phyloP scores from a whole-genome alignment of 257 asterid genomes.

The Ocimum tenuiflorum region DNA sequence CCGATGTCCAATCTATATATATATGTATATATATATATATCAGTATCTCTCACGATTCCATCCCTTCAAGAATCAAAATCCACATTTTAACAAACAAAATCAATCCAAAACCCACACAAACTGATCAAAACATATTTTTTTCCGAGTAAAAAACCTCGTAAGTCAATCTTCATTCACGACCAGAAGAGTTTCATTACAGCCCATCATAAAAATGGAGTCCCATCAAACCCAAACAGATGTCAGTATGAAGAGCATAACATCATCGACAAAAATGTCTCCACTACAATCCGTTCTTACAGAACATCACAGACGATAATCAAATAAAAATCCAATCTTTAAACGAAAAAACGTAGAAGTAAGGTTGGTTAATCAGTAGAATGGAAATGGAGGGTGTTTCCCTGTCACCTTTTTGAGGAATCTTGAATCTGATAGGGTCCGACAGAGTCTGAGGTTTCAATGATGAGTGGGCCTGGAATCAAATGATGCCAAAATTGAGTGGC shows the following conservation, averaged over 20 bases:
- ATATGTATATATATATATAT: no score
- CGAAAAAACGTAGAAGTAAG: background rate
- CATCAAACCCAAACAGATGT: background rate
- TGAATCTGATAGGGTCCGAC: constrained; percentile 21
- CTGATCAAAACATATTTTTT: background rate
- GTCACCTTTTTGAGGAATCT: constrained; percentile 18
- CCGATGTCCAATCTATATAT: constrained; percentile 21
- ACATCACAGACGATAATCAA: background rate
- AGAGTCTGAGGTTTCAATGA: constrained; percentile 14
- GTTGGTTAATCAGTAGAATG: background rate
- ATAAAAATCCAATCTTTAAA: background rate
- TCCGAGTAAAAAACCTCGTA: background rate
- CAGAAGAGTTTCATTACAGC: background rate
- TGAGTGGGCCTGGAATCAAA: constrained; percentile 10
- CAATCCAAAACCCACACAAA: constrained; percentile 13
- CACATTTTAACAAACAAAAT: constrained; percentile 4
- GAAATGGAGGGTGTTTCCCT: constrained; percentile 1
- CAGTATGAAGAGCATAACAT: constrained; percentile 1
- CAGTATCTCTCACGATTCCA: constrained; percentile 20
- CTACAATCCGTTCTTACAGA: background rate
- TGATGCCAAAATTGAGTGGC: constrained; percentile 11
- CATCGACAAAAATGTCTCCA: background rate
- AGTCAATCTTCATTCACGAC: constrained; percentile 6
- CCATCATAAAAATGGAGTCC: constrained; percentile 13
- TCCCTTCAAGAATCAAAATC: constrained; percentile 11